These are phyloP conservation scores for Triticum urartu DNA, from an alignment of 176 grass and related monocot genomes.

Conservation along the genomic window DNA sequence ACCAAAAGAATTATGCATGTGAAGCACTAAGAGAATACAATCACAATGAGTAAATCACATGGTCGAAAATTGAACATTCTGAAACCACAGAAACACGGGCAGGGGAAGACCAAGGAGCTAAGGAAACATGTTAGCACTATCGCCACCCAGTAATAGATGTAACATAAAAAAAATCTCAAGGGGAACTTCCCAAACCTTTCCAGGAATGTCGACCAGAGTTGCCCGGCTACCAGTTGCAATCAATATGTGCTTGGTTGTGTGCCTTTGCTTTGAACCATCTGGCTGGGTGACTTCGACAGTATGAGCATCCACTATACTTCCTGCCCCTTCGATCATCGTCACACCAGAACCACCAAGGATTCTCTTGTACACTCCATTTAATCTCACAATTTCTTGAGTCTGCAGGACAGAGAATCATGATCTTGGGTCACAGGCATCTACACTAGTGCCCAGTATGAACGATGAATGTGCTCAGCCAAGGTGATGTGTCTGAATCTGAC, in stretches of 20 bases:
- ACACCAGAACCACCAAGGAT: constrained; percentile 68
- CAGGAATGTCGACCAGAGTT: constrained; percentile 73
- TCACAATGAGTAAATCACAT: neutral
- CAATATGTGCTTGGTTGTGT: constrained; percentile 69
- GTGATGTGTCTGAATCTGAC: constrained; percentile 35
- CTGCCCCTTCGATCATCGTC: constrained; percentile 85
- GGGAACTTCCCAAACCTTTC: constrained; percentile 57
- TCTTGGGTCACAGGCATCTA: neutral
- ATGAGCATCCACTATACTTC: constrained; percentile 70
- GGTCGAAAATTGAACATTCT: neutral
- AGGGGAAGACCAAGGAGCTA: neutral
- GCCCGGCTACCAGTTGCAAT: constrained; percentile 85
- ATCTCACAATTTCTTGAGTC: constrained; percentile 84
- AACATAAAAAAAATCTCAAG: neutral
- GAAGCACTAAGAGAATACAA: neutral
- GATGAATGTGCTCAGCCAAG: neutral
- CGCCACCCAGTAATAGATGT: neutral
- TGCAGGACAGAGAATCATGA: constrained; percentile 13
- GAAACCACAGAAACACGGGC: neutral
- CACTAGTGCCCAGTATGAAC: neutral
- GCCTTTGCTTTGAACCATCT: constrained; percentile 66
- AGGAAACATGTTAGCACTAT: neutral
- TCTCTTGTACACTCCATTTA: constrained; percentile 82
- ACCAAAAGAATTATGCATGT: neutral
- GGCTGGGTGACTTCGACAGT: constrained; percentile 64